Evolutionary conservation across 768 basidiomycete species (phyloP).

Genomic region (Rubroboletus pulcherrimus): DNA sequence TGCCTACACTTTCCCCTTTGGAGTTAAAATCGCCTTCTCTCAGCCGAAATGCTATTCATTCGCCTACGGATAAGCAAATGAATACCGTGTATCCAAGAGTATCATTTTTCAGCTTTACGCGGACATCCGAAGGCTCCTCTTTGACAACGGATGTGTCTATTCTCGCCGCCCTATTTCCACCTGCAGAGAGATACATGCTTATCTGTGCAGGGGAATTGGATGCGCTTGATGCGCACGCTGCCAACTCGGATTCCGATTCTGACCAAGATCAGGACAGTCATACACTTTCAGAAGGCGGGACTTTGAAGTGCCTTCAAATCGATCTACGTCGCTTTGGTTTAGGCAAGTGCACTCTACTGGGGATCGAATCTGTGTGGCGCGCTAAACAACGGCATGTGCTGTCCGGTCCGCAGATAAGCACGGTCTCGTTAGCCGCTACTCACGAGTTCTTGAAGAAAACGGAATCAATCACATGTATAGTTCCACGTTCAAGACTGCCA

Average conservation of each 20-base stretch:
- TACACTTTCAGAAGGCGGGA: conserved; percentile 33
- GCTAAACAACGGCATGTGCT: conserved; percentile 3
- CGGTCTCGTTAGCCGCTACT: conserved; percentile 75
- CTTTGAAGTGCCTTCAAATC: conserved; percentile 68
- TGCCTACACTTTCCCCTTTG: conserved; percentile 31
- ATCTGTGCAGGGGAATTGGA: conserved; percentile 71
- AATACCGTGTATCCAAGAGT: conserved; percentile 27
- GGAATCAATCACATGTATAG: conserved; percentile 83
- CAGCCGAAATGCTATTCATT: conserved; percentile 6
- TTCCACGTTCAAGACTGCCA: conserved; percentile 80
- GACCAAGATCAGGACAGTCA: conserved; percentile 39
- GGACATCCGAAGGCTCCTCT: conserved; percentile 72
- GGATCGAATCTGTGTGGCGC: background rate
- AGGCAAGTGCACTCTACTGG: conserved; percentile 38
- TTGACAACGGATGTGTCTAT: conserved; percentile 67
- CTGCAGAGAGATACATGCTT: conserved; percentile 68
- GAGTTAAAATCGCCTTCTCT: conserved; percentile 10
- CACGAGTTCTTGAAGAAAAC: conserved; percentile 65
- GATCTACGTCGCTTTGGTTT: conserved; percentile 70
- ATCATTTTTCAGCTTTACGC: conserved; percentile 80
- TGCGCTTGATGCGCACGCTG: conserved; percentile 41
- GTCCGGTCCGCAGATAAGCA: conserved; percentile 53
- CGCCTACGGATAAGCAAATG: conserved; percentile 14
- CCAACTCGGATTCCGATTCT: conserved; percentile 31
- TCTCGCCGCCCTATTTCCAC: conserved; percentile 67